Evolutionary conservation across 2,329 filamentous ascomycete genomes (phyloP).

Genomic region (Huntiella decipiens): DNA sequence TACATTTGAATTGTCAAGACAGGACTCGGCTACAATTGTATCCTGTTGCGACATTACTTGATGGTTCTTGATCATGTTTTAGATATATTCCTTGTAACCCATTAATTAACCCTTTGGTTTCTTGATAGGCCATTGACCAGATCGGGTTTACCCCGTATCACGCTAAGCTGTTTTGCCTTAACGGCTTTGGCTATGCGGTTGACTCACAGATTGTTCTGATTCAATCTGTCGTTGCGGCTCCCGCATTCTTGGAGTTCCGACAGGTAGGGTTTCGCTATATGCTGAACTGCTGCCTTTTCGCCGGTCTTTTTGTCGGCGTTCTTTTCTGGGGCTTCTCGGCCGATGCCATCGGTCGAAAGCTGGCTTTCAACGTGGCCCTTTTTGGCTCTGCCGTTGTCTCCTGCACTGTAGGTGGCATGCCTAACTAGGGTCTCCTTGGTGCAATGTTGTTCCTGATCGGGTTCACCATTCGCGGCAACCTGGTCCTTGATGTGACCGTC

Average conservation of each 20-base stretch:
- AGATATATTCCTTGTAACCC: not conserved
- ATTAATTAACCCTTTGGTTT: not conserved
- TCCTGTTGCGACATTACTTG: too few species aligned
- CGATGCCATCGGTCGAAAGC: slow-evolving; percentile 48
- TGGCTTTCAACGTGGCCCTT: slow-evolving; percentile 43
- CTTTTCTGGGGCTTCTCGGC: slow-evolving; percentile 51
- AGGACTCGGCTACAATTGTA: too few species aligned
- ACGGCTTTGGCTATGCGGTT: slow-evolving; percentile 37
- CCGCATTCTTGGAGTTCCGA: slow-evolving; percentile 40
- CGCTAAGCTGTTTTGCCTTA: slow-evolving; percentile 40
- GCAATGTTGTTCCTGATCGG: slow-evolving; percentile 39
- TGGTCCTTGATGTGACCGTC: slow-evolving; percentile 31
- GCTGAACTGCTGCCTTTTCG: slow-evolving; percentile 42
- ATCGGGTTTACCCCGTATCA: slow-evolving; percentile 43
- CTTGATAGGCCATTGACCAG: slow-evolving; percentile 30
- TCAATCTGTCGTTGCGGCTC: slow-evolving; percentile 41
- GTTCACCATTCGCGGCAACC: slow-evolving; percentile 28
- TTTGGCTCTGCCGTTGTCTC: slow-evolving; percentile 32
- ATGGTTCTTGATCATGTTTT: too few species aligned
- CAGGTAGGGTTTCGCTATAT: slow-evolving; percentile 32
- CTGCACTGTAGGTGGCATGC: slow-evolving; percentile 46
- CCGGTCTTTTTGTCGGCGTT: slow-evolving; percentile 34
- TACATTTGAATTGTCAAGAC: too few species aligned
- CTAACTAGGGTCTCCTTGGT: slow-evolving; percentile 45
- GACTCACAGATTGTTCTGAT: slow-evolving; percentile 31